Evolutionary conservation across 2,329 filamentous ascomycete species (phyloP).

Genomic region (Botrytis pseudocinerea): DNA sequence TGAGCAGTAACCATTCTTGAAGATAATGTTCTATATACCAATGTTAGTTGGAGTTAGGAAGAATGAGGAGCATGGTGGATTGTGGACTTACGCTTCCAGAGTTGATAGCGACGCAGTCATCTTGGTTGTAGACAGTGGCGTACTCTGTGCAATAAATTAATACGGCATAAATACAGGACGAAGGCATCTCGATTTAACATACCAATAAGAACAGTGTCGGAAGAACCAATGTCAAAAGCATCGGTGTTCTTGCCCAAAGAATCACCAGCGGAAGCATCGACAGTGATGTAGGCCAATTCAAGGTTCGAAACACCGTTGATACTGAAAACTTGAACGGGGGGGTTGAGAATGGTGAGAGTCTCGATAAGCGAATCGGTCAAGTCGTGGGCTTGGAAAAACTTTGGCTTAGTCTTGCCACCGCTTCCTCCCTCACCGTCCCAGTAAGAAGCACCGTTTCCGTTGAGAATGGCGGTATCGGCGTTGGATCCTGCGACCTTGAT

Average conservation of each 20-base stretch:
- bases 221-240: neutral
- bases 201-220: neutral
- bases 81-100: neutral
- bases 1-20: neutral
- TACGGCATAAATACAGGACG: neutral
- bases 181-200: neutral
- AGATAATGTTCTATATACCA: neutral
- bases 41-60: neutral
- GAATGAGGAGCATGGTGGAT: neutral
- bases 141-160: neutral
- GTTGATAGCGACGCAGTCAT: neutral
- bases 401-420: slow-evolving; percentile 1
- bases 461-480: neutral
- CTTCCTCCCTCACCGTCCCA: neutral
- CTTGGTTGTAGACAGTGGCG: slow-evolving; percentile 1
- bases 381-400: slow-evolving; percentile 2
- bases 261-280: slow-evolving; percentile 1
- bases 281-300: neutral
- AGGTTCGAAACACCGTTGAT: neutral
- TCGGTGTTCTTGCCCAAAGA: neutral
- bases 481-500: neutral
- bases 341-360: neutral
- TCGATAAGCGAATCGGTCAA: neutral
- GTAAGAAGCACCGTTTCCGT: neutral
- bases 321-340: neutral